phyloP scores from a whole-genome alignment of 2,329 filamentous ascomycete genomes.

The Ophiostoma piceae region DNA sequence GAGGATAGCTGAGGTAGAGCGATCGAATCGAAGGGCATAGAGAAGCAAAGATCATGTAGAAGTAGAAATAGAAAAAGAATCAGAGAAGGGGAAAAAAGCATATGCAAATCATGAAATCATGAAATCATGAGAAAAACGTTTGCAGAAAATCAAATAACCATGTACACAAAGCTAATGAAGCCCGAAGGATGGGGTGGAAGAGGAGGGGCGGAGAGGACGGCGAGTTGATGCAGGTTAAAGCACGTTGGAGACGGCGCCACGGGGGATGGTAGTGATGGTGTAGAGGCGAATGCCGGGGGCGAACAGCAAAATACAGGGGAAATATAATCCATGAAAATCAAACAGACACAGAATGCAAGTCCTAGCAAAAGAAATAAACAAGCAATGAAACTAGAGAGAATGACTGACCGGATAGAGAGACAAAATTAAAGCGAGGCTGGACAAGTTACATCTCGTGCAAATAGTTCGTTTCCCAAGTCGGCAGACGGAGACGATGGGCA shows the following conservation, averaged over 20 bases:
- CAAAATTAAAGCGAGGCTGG: slow-evolving; percentile 1
- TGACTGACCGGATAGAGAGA: neutral
- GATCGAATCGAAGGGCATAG: neutral
- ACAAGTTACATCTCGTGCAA: slow-evolving; percentile 3
- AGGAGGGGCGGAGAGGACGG: slow-evolving; percentile 2
- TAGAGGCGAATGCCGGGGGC: slow-evolving; percentile 2
- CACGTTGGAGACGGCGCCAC: slow-evolving; percentile 19
- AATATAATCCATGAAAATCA: neutral
- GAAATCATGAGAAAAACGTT: neutral
- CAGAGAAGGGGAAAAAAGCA: neutral
- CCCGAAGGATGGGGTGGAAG: slow-evolving; percentile 21
- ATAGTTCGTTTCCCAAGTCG: neutral
- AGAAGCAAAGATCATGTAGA: slow-evolving; percentile 1
- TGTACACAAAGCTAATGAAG: neutral
- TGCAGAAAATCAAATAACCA: too few relatives aligned
- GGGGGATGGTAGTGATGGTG: slow-evolving; percentile 1
- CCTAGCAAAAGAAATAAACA: neutral
- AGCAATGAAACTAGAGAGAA: neutral
- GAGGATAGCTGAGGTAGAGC: neutral
- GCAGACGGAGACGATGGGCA: neutral
- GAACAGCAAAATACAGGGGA: too few relatives aligned
- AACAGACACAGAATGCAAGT: too few relatives aligned
- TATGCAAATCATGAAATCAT: too few relatives aligned
- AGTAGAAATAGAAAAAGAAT: neutral
- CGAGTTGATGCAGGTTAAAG: slow-evolving; percentile 18